Conservation (phyloP, 495 filamentous ascomycete species). For the Aspergillus nanangensis region DNA sequence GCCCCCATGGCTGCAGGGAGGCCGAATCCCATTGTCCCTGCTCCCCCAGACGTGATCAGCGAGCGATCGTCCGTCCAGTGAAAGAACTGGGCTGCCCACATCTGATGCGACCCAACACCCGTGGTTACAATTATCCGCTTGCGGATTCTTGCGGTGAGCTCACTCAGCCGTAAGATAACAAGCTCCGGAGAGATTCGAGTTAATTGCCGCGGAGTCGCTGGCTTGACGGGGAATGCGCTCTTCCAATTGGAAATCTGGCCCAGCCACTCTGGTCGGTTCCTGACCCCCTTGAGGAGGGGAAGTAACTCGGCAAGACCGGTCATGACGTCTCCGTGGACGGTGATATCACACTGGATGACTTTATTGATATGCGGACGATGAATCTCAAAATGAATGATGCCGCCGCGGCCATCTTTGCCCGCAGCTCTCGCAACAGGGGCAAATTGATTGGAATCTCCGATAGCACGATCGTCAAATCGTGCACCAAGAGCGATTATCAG, state of each 20-base stretch:
- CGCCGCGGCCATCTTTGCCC: constrained; percentile 49
- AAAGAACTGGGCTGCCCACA: constrained; percentile 96
- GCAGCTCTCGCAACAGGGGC: constrained; percentile 55
- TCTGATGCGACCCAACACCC: constrained; percentile 93
- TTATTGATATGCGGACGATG: constrained; percentile 64
- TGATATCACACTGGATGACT: constrained; percentile 55
- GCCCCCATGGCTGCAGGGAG: constrained; percentile 91
- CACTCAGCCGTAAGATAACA: constrained; percentile 75
- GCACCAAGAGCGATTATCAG: constrained; percentile 58
- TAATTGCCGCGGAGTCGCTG: no score
- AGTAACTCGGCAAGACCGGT: constrained; percentile 67
- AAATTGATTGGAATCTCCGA: constrained; percentile 49
- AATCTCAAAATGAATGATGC: constrained; percentile 63
- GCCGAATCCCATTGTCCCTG: constrained; percentile 95
- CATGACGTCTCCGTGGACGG: constrained; percentile 56
- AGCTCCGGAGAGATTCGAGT: constrained; percentile 74
- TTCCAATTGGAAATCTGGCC: constrained; percentile 87
- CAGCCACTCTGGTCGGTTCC: constrained; percentile 76
- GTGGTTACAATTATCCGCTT: constrained; percentile 80
- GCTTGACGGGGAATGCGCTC: constrained; percentile 72
- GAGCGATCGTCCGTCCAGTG: constrained; percentile 82
- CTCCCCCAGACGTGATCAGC: constrained; percentile 86
- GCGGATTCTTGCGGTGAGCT: constrained; percentile 67
- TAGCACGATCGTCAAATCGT: constrained; percentile 60
- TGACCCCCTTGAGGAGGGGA: constrained; percentile 58